Percentiles rank a stretch among this genome's conserved stretches.
Conservation (phyloP, 2,329 filamentous ascomycete genomes). For the Colletotrichum cordylinicola region DNA sequence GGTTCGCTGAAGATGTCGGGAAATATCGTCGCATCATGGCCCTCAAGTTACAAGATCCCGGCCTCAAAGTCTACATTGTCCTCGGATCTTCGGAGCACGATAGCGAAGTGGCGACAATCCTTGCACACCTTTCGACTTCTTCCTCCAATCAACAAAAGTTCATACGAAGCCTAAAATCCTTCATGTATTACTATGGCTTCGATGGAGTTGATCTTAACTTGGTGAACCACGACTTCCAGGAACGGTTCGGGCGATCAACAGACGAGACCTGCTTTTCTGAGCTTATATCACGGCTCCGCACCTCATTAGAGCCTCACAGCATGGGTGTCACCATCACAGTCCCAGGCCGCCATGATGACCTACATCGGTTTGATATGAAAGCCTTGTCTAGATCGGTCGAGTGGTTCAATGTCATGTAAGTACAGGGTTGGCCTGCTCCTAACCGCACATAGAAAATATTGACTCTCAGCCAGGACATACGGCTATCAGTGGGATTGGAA, state of each 20-base stretch:
- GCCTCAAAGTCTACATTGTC: slow-evolving; percentile 41
- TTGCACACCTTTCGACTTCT: slow-evolving; percentile 35
- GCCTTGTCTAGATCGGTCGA: slow-evolving; percentile 32
- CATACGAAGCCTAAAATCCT: slow-evolving; percentile 37
- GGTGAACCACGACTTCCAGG: slow-evolving; percentile 37
- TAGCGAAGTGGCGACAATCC: slow-evolving; percentile 25
- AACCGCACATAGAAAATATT: no score
- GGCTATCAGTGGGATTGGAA: slow-evolving; percentile 34
- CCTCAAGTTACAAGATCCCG: slow-evolving; percentile 31
- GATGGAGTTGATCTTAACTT: slow-evolving; percentile 53
- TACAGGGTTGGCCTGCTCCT: no score
- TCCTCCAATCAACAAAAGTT: slow-evolving; percentile 37
- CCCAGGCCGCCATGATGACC: slow-evolving; percentile 31
- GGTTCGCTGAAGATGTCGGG: slow-evolving; percentile 1
- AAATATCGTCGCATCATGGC: slow-evolving; percentile 34
- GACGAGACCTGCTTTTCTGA: slow-evolving; percentile 39
- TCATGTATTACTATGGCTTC: slow-evolving; percentile 47
- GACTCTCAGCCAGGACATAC: no score
- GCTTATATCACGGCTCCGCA: slow-evolving; percentile 24
- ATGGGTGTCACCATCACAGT: slow-evolving; percentile 29
- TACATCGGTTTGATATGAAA: slow-evolving; percentile 29
- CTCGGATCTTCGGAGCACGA: slow-evolving; percentile 40
- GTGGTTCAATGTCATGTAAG: slow-evolving; percentile 45
- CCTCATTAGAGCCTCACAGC: slow-evolving; percentile 1
- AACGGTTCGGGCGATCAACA: slow-evolving; percentile 37